A percentile compares a stretch with the other conserved stretches of the same genome.
Conservation (phyloP, 2,329 filamentous ascomycete genomes). For the Ascomycota sp. region DNA sequence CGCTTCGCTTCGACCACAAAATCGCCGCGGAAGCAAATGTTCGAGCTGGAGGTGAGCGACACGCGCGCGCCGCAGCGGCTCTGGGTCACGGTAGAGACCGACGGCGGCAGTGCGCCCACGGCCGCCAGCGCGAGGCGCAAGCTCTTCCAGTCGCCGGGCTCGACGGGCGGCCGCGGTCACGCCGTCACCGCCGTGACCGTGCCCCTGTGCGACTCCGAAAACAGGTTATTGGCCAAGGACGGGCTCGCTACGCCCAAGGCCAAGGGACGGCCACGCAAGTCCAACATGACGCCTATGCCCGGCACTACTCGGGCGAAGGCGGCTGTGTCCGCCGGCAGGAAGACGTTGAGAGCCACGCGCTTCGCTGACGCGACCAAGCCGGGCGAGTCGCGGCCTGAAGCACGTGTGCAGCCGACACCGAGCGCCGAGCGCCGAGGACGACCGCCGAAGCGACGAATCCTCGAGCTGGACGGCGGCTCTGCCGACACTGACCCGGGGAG, state of each 20-base stretch:
- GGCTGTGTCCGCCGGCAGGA: conserved; percentile 19
- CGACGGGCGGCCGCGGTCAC: conserved; percentile 14
- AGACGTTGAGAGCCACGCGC: conserved; percentile 15
- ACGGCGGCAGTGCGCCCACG: conserved; percentile 8
- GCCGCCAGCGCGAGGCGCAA: conserved; percentile 12
- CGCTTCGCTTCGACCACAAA: conserved; percentile 15
- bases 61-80: conserved; percentile 28
- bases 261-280: conserved; percentile 25
- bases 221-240: too few species aligned
- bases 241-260: conserved; percentile 17
- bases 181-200: conserved; percentile 27
- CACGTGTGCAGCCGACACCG: conserved; percentile 11
- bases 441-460: conserved; percentile 11
- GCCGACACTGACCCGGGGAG: too few species aligned
- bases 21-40: conserved; percentile 35
- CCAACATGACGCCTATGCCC: conserved; percentile 31
- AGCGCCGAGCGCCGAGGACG: conserved; percentile 11
- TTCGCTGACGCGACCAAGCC: conserved; percentile 8
- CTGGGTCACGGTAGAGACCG: conserved; percentile 30
- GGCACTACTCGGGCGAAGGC: conserved; percentile 22
- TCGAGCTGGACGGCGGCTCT: conserved; percentile 9
- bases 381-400: conserved; percentile 7
- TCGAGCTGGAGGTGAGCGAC: conserved; percentile 34
- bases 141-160: conserved; percentile 21
- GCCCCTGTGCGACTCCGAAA: conserved; percentile 27